Base-by-base conservation (phyloP, 345 rosid species). In the Punica granatum region DNA sequence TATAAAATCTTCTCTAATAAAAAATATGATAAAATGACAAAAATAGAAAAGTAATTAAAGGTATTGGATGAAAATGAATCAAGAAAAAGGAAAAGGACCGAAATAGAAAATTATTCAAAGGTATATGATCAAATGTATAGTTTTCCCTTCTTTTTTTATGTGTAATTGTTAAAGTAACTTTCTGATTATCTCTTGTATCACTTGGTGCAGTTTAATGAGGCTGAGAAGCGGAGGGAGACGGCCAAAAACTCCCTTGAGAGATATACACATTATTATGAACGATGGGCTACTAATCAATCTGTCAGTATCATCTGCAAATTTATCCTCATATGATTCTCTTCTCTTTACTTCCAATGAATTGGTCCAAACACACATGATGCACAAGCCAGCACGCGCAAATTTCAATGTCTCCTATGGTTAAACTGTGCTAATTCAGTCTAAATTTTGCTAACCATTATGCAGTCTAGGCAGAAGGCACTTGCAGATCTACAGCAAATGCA, bases 201-300 rank as follows among this genome's bases (percentile, higher is more conserved):
- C 10, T 14, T 62, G 19, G 65, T 79, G 53, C 69, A 95, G 99
- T 90, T 86, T 79, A 93, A 92, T 73, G 98, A 92, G 70, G 77
- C 96, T 64, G 97, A 95, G 73, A 88, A 83, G 70, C 83, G 98
- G 77, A 78, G 94, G 65, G 98, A 95, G 75, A 92, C 92, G 99
- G 99, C 99, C 7, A 95, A 90, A 75, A 92, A 88, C 75, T 95
- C 99, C 41, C 64, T 95, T 72, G 97, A 95, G 84, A 82, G 90
- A 78, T 95, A 95, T 75, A 92, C 99, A 51, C 99, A 95, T 82
- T 95, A 92, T 77, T 95, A 95, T 82, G 99, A 95, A 81, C 87
- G 99, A 43, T 95, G 99, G 99, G 97, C 96, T 25, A 90, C 88
- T 78, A 94, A 94, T 77, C 98, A 95, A 81, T 76, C 73, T 23